Conservation (phyloP, 2,329 filamentous ascomycete species). For the Amesomyces nigricolor region DNA sequence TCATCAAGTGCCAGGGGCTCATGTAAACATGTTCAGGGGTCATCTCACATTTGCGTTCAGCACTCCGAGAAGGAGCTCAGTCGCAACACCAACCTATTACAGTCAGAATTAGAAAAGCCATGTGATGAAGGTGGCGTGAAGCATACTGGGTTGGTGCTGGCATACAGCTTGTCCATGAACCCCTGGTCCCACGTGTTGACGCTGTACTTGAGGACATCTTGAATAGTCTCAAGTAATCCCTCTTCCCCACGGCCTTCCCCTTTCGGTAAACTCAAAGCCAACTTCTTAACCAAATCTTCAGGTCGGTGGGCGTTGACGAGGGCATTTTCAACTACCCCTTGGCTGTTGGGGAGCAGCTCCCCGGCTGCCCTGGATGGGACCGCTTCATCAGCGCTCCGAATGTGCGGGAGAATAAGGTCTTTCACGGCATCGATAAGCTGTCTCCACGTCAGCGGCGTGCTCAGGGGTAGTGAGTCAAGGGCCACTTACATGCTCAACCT, state of each 20-base stretch:
- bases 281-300: conserved; percentile 48
- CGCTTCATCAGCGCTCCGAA: conserved; percentile 63
- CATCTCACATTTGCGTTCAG: conserved; percentile 78
- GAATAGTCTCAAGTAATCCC: conserved; percentile 66
- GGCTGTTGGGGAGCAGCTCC: conserved; percentile 37
- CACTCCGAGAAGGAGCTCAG: conserved; percentile 76
- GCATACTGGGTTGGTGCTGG: conserved; percentile 73
- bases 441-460: conserved; percentile 1
- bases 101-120: background rate
- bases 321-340: conserved; percentile 45
- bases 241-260: conserved; percentile 57
- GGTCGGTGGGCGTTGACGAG: conserved; percentile 60
- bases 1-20: background rate
- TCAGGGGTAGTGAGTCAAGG: background rate
- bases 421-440: conserved; percentile 66
- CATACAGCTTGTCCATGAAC: conserved; percentile 92
- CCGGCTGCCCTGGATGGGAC: conserved; percentile 48
- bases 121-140: background rate
- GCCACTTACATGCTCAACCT: conserved; percentile 30
- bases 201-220: conserved; percentile 71
- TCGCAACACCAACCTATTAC: conserved; percentile 66
- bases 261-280: conserved; percentile 54
- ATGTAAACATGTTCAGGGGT: background rate
- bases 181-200: conserved; percentile 99
- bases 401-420: conserved; percentile 63